A percentile compares a stretch with the other conserved stretches of the same genome.
These are phyloP conservation scores for Claviceps sorghi DNA, from an alignment of 2,329 filamentous ascomycete genomes.

Conservation along the genomic window DNA sequence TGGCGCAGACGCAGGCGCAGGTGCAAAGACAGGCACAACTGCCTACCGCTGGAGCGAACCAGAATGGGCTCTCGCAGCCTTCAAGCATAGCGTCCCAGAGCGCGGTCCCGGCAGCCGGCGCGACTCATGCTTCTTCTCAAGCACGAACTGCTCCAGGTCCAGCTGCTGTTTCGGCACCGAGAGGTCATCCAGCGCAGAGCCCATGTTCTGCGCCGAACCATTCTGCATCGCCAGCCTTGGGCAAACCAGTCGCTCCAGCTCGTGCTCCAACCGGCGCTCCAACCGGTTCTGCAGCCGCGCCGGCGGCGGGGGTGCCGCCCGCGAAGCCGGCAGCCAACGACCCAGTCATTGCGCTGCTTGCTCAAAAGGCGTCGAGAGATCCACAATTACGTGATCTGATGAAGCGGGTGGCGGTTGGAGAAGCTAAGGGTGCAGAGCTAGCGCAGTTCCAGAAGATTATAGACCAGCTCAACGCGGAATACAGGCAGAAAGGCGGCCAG, in stretches of 20 bases:
- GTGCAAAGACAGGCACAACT: background rate
- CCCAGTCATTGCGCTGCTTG: constrained; percentile 67
- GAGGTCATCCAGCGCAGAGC: constrained; percentile 4
- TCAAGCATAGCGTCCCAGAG: background rate
- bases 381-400: constrained; percentile 61
- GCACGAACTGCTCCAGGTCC: constrained; percentile 3
- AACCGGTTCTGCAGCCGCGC: background rate
- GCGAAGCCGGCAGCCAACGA: constrained; percentile 32
- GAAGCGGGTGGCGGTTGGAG: constrained; percentile 67
- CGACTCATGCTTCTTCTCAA: background rate
- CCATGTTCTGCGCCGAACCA: constrained; percentile 2
- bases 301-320: constrained; percentile 3
- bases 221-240: constrained; percentile 5
- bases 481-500: constrained; percentile 35
- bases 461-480: constrained; percentile 55
- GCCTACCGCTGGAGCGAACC: background rate
- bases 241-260: constrained; percentile 7
- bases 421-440: constrained; percentile 56
- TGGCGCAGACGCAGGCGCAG: background rate
- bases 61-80: background rate
- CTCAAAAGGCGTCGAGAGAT: constrained; percentile 60
- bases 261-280: background rate
- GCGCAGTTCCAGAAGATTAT: constrained; percentile 69
- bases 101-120: background rate
- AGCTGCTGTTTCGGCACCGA: constrained; percentile 8